Evolutionary conservation across 1,139 yeast genomes (phyloP).

Genomic region (Candida neerlandica): DNA sequence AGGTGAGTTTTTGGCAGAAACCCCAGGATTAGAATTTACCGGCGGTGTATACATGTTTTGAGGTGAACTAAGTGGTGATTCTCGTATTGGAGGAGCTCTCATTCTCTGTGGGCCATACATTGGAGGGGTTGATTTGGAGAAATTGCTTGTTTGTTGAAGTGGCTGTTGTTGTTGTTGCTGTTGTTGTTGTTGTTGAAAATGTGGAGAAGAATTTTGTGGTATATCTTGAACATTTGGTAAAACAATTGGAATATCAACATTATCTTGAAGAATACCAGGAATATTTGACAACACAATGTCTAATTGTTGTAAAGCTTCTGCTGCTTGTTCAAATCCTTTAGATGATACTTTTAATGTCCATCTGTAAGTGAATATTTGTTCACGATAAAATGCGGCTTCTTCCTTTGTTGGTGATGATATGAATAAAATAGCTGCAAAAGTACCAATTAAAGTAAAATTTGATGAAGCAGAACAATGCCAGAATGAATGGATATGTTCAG

Average conservation of each 20-base stretch:
- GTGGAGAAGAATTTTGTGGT: slow-evolving; percentile 6
- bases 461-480: slow-evolving; percentile 86
- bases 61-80: slow-evolving; percentile 28
- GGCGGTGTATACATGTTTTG: slow-evolving; percentile 22
- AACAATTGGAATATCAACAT: slow-evolving; percentile 41
- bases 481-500: slow-evolving; percentile 81
- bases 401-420: slow-evolving; percentile 61
- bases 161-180: slow-evolving; percentile 14
- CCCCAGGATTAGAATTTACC: slow-evolving; percentile 6
- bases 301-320: slow-evolving; percentile 65
- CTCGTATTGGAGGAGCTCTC: slow-evolving; percentile 11
- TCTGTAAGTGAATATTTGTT: slow-evolving; percentile 71
- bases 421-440: slow-evolving; percentile 79
- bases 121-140: not conserved
- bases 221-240: slow-evolving; percentile 35
- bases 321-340: slow-evolving; percentile 74
- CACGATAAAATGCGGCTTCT: slow-evolving; percentile 65
- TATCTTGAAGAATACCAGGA: slow-evolving; percentile 63
- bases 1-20: slow-evolving; percentile 23
- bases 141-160: slow-evolving; percentile 7
- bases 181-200: slow-evolving; percentile 8
- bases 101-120: slow-evolving; percentile 6
- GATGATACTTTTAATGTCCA: slow-evolving; percentile 74
- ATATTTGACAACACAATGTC: slow-evolving; percentile 67
- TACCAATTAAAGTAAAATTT: slow-evolving; percentile 78